A percentile compares a stretch with the other conserved stretches of the same genome.
These are phyloP conservation scores for Curvularia lunata DNA, from an alignment of 2,329 filamentous ascomycete genomes.

Conservation along the genomic window DNA sequence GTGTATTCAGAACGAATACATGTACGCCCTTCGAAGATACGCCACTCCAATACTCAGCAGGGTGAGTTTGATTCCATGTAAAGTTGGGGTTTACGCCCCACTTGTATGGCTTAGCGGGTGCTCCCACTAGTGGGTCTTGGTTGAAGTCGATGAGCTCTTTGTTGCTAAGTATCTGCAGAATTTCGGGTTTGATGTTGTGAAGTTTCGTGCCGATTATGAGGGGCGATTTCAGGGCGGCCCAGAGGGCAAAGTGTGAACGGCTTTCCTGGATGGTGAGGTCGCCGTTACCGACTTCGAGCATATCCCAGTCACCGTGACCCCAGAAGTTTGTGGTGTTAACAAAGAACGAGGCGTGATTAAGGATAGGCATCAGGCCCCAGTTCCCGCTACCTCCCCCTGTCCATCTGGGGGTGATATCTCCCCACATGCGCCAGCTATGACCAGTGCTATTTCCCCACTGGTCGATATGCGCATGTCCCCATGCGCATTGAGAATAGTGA, in stretches of 20 bases:
- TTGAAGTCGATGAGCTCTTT: slow-evolving; percentile 54
- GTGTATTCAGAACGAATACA: slow-evolving; percentile 39
- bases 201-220: slow-evolving; percentile 53
- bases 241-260: slow-evolving; percentile 49
- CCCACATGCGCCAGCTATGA: slow-evolving; percentile 41
- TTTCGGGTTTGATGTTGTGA: slow-evolving; percentile 47
- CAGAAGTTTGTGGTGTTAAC: slow-evolving; percentile 28
- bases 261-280: slow-evolving; percentile 39
- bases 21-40: slow-evolving; percentile 29
- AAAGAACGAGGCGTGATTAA: slow-evolving; percentile 33
- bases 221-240: slow-evolving; percentile 53
- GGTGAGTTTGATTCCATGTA: slow-evolving; percentile 54
- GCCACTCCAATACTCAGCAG: slow-evolving; percentile 40
- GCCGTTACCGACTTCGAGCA: slow-evolving; percentile 50
- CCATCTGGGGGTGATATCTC: slow-evolving; percentile 34
- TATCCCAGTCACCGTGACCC: slow-evolving; percentile 35
- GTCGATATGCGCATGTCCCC: slow-evolving; percentile 42
- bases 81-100: slow-evolving; percentile 59
- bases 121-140: slow-evolving; percentile 54
- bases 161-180: slow-evolving; percentile 51
- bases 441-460: slow-evolving; percentile 43
- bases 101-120: slow-evolving; percentile 49
- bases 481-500: slow-evolving; percentile 45
- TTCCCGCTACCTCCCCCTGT: slow-evolving; percentile 5
- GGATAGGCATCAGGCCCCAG: slow-evolving; percentile 28